Evolutionary conservation across 2,329 filamentous ascomycete species (phyloP), one percentile per base, ranked within the genome.

Genomic region (Talaromyces sp.): DNA sequence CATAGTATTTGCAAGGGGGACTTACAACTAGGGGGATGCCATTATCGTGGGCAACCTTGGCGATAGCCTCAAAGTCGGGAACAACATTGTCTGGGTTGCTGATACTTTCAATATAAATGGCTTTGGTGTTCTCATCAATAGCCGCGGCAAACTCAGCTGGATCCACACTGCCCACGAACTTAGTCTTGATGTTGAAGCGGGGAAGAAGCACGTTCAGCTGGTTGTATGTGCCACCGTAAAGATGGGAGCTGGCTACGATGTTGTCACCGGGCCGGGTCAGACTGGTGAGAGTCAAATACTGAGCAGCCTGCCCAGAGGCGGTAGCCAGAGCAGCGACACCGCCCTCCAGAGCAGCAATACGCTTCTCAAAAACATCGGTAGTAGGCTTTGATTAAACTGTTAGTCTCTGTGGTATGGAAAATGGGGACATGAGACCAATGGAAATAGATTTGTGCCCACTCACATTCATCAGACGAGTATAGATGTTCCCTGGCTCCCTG

Each of bases 401-500:
- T 27, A 27, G 24, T 9, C 24, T 27, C 24, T 27, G 24, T 9
- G 9, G 4, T 5, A 27, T 27, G 4, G 24, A 27, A 27, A 5
- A 27, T 4, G 9, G 5, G 24, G 24, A 27, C 4, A 5, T 27
- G 9, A 9, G 24, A 9, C 5, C 4, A 27, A 27, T 27, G 24
- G 24, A 5, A 9, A 27, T 27, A 9, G 9, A 5, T 27, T 5
- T 27, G 4, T 27, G 24, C 5, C 9, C 5, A 27, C 24, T 27
- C 4, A 27, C 24, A 76, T 97, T 97, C 88, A 90, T 91, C 66
- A 99, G 91, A 60, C 94, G 90, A 73, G 88, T 94, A 82, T 99
- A 99, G 74, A 97, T 96, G 78, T 97, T 97, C 76, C 92, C 94
- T 67, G 90, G 89, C 77, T 97, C 91, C 79, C 97, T 95, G 74